Base-by-base conservation (phyloP, 495 filamentous ascomycete species). In the Pyrenula aspistea region DNA sequence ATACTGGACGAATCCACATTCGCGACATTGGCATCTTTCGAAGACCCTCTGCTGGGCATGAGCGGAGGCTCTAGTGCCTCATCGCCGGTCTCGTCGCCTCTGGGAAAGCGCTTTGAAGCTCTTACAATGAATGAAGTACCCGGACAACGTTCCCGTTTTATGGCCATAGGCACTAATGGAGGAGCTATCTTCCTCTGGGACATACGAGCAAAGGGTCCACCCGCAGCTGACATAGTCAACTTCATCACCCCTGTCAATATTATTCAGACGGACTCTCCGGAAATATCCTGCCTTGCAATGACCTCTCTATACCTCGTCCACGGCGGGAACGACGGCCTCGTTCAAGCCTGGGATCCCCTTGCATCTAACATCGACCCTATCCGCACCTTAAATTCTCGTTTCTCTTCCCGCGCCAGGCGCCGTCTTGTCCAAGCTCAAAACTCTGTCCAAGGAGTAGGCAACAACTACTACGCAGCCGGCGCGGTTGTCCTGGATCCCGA, bases 291-390 rank as follows among this genome's bases (percentile, higher is more conserved):
- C 60, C 69, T 98, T n/a, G 93, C 85, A 3, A 66, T 96, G 21
- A 88, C 91, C 1, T 89, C 91, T 11, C 75, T 97, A 8, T 90
- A 92, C 63, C 69, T 98, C 23, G 85, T 96, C 1, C 89, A 95
- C 67, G 93, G 93, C 24, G 93, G 93, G 49, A 95, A 88, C 60
- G 93, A 98, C 67, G 92, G 93, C 10, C 80, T 97, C 8, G 91
- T 97, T 8, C 93, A 97, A 65, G 88, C 89, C 3, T 98, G 94
- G 94, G 93, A 98, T 74, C 90, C 88, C 21, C 71, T 98, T 22
- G 89, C 86, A 1, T 97, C 93, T 0, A 86, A 79, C 3, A 72
- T 79, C 10, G 79, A 83, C 22, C 90, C 92, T 0, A 80, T 97
- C 58, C 83, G 91, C 21, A 96, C 91, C 2, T 77, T 98, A 54